Evolutionary conservation across 108 stramenopile genomes (phyloP).

Genomic region (Thalassiosira profunda): DNA sequence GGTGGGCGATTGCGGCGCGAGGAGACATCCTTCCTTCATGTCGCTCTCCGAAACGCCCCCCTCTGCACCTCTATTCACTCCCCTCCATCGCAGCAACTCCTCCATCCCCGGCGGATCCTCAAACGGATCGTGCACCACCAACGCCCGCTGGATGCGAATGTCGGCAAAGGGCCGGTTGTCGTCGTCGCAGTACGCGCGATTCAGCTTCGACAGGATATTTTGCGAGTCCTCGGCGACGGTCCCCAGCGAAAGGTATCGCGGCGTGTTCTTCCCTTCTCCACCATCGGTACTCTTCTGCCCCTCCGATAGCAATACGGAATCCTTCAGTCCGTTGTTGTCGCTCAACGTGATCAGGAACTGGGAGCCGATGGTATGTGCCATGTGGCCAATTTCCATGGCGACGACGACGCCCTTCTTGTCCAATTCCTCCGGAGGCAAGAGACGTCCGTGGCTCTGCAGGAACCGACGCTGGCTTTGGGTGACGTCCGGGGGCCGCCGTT

Average conservation of each 20-base stretch:
- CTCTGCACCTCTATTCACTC: slow-evolving; percentile 15
- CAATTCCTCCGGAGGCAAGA: slow-evolving; percentile 59
- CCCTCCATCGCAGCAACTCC: slow-evolving; percentile 33
- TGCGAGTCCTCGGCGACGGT: slow-evolving; percentile 92
- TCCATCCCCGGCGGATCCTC: slow-evolving; percentile 75
- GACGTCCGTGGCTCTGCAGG: slow-evolving; percentile 68
- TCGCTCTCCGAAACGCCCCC: slow-evolving; percentile 4
- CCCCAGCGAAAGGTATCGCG: slow-evolving; percentile 84
- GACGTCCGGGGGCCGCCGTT: slow-evolving; percentile 20
- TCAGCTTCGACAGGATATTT: slow-evolving; percentile 83
- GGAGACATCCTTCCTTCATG: slow-evolving; percentile 29
- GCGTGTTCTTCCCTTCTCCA: slow-evolving; percentile 46
- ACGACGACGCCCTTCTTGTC: slow-evolving; percentile 73
- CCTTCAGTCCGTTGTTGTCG: slow-evolving; percentile 77
- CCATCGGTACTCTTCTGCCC: slow-evolving; percentile 31
- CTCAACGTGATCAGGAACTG: slow-evolving; percentile 95
- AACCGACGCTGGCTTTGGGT: slow-evolving; percentile 55
- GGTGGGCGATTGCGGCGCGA: slow-evolving; percentile 62
- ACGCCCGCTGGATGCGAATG: slow-evolving; percentile 89
- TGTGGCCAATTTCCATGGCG: slow-evolving; percentile 70
- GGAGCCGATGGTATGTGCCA: slow-evolving; percentile 84
- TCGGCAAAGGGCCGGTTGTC: slow-evolving; percentile 96
- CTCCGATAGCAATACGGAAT: slow-evolving; percentile 45
- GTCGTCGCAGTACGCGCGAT: slow-evolving; percentile 89
- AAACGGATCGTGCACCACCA: slow-evolving; percentile 96